These are phyloP conservation scores for Lactarius quietus DNA, from an alignment of 768 basidiomycete genomes.

Conservation along the genomic window DNA sequence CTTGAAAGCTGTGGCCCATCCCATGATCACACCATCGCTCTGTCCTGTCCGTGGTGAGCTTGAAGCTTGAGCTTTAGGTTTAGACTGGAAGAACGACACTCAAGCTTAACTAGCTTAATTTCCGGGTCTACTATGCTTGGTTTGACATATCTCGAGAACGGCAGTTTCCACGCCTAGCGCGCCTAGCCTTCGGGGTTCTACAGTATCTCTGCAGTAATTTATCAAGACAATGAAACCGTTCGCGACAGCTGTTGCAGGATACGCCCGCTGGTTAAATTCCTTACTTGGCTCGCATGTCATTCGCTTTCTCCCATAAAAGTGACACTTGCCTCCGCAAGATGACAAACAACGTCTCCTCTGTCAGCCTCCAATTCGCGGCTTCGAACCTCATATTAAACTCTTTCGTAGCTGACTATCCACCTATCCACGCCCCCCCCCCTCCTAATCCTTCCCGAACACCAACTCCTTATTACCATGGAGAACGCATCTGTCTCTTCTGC, in stretches of 20 bases:
- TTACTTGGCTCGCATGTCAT: background rate
- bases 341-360: slow-evolving; percentile 14
- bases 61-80: background rate
- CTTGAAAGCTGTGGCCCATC: background rate
- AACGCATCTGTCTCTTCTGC: slow-evolving; percentile 14
- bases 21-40: background rate
- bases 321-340: slow-evolving; percentile 9
- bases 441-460: background rate
- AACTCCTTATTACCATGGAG: slow-evolving; percentile 4
- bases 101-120: background rate
- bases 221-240: background rate
- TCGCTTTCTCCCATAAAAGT: background rate
- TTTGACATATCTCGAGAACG: background rate
- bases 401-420: no score
- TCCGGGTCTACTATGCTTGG: background rate
- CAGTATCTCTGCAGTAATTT: no score
- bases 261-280: background rate
- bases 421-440: background rate
- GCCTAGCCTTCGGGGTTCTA: no score
- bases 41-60: background rate
- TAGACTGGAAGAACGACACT: background rate
- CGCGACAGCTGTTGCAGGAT: background rate
- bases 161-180: no score
- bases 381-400: slow-evolving; percentile 5
- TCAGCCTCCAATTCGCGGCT: slow-evolving; percentile 15